Evolutionary conservation across 2,329 filamentous ascomycete species (phyloP), one percentile per base, ranked within the genome.

Genomic region (Xylaria sp.): DNA sequence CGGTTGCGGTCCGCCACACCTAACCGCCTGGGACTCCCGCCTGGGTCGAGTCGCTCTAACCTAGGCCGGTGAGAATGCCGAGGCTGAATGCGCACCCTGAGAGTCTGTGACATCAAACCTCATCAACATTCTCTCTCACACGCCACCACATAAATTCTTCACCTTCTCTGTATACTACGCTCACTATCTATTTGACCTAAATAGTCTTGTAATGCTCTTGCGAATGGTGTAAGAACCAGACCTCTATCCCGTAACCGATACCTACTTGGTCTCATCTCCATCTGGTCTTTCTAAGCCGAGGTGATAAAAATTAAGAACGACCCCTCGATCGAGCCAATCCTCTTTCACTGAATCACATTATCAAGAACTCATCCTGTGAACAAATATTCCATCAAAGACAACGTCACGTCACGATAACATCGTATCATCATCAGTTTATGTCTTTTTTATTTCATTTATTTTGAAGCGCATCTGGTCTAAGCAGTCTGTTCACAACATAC

Each of bases 61-160:
- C 37, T 10, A 42, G 37, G 37, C 11, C 37, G 11, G 37, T 16
- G 37, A 16, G 3, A 52, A 57, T 62, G 48, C 65, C 65, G 65
- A 66, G 65, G 65, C 65, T 64, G 46, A 52, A 56, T 46, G 8
- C 37, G 37, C 11, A 6, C 50, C 59, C 50, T 48, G 37, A 44
- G 49, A 16, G 57, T 60, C 61, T 37, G 64, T 64, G 64, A 64
- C 56, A 50, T 55, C 58, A 51, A 30, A 55, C 52, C 52, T 59
- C 59, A 58, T 54, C 59, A n/a, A 8, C 49, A 44, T 42, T 13
- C 18, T 13, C 18, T 13, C 53, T 59, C 35, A 53, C 49, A 19
- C 23, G 37, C 37, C 30, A 52, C 37, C 4, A 37, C 51, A 49
- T 39, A 11, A 35, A 48, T 52, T 30, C 52, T 55, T 34, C 44